Evolutionary conservation across 2,329 filamentous ascomycete species (phyloP), one percentile per base, ranked within the genome.

Genomic region (Aureobasidium zeae): DNA sequence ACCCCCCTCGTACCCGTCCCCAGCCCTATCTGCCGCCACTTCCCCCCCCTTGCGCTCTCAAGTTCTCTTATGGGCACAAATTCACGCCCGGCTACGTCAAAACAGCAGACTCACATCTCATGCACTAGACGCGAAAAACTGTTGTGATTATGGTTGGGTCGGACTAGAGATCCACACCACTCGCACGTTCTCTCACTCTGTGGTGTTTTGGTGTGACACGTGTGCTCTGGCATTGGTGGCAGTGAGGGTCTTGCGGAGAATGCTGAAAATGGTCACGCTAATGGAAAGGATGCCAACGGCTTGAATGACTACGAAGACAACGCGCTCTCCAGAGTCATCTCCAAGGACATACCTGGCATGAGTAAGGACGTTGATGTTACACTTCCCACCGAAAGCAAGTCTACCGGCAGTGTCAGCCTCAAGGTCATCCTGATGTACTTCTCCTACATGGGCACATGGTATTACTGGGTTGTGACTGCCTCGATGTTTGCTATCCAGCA

Each of bases 381-480:
- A 11, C 4, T 31, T 12, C 44, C 45, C 2, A 72, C 78, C 36
- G 91, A 98, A 62, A 72, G 73, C 30, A 96, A 93, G 64, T 81
- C 86, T 6, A 79, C 76, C 33, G 91, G 91, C 20, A 81, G 87
- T 29, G 86, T 98, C 54, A 91, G 94, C 61, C 81, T 86, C 72
- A 73, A 77, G 16, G 88, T 94, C 39, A 83, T 98, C 55, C 69
- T 79, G 48, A 77, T 94, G 58, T 98, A 98, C 60, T 74, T 98
- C 13, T 67, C 66, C 47, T 77, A 88, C 51, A 98, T 98, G 91
- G 91, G 91, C n/a, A 74, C 81, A 4, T 94, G 87, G 86, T 88
- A 86, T 73, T 98, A 94, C 67, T 98, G 91, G 91, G 62, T 82
- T 35, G 67, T 84, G 25, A 83, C 88, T 15, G 65, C 79, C 11